Percentiles rank a stretch among this genome's conserved stretches.
Evolutionary conservation across 2,329 filamentous ascomycete species (phyloP).

Genomic region (Fonsecaea monophora): DNA sequence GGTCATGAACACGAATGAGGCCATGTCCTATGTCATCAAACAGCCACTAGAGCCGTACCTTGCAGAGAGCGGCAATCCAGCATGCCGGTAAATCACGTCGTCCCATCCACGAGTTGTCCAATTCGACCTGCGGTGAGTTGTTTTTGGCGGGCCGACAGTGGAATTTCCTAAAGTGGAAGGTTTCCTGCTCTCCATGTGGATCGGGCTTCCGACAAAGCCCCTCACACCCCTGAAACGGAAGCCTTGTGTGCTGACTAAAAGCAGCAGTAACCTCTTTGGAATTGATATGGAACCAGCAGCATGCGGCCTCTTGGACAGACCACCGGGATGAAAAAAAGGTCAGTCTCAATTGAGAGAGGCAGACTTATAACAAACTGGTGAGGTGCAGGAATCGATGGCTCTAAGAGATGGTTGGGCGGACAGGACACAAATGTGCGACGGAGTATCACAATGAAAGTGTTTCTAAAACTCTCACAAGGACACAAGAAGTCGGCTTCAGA

Average conservation of each 20-base stretch:
- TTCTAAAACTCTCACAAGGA: neutral
- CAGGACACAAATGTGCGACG: no score
- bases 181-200: neutral
- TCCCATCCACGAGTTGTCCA: neutral
- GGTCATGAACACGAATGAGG: neutral
- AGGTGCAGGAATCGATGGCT: no score
- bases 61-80: neutral
- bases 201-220: neutral
- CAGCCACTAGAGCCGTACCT: neutral
- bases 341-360: no score
- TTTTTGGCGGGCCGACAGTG: neutral
- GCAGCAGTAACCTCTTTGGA: neutral
- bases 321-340: no score
- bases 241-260: constrained; percentile 1
- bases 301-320: no score
- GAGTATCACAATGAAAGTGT: no score
- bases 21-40: neutral
- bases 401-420: no score
- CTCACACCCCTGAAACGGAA: neutral
- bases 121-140: neutral
- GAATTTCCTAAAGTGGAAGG: neutral
- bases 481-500: neutral
- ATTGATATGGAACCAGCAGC: no score
- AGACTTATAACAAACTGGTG: no score
- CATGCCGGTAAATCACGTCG: neutral